A percentile compares a stretch with the other conserved stretches of the same genome.
phyloP scores from a whole-genome alignment of 2,329 filamentous ascomycete species.

The Calonectria hongkongensis region DNA sequence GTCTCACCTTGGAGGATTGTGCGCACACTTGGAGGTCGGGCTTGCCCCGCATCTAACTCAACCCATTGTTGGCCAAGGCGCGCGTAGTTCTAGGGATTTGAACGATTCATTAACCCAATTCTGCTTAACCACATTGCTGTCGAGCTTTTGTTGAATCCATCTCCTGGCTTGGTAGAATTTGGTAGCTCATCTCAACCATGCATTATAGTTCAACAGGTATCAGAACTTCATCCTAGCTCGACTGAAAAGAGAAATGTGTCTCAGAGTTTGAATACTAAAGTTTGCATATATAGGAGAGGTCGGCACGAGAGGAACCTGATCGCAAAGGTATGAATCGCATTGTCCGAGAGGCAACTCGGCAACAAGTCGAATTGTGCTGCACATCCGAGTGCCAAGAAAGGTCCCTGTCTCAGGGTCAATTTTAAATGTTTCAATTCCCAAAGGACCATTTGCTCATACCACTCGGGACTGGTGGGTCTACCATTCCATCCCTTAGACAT shows the following conservation, averaged over 20 bases:
- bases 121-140: too few species aligned
- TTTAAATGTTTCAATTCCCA: background rate
- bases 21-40: background rate
- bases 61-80: background rate
- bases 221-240: background rate
- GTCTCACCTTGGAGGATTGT: background rate
- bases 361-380: background rate
- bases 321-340: constrained; percentile 5
- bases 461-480: background rate
- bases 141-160: background rate
- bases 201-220: background rate
- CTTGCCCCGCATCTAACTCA: background rate
- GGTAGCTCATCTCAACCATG: background rate
- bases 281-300: background rate
- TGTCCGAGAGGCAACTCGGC: background rate
- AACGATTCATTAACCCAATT: too few species aligned
- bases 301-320: background rate
- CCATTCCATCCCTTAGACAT: background rate
- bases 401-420: background rate
- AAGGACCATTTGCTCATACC: background rate
- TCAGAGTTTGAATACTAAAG: too few species aligned
- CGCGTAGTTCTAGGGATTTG: background rate
- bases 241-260: background rate
- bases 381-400: background rate
- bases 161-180: background rate